Evolutionary conservation across 768 basidiomycete genomes (phyloP).

Genomic region (Leucocoprinus sp.): DNA sequence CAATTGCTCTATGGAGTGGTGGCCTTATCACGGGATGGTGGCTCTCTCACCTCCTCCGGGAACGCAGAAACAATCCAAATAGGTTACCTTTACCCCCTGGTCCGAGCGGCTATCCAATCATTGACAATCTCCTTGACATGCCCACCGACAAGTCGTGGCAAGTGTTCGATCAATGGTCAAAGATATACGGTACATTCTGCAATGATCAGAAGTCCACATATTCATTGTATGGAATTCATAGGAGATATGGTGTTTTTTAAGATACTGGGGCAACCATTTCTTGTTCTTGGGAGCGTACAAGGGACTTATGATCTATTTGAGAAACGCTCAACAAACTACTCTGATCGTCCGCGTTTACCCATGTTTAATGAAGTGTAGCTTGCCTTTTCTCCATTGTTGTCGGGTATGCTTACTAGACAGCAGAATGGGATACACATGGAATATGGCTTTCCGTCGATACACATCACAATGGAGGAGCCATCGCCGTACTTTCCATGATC

Average conservation of each 20-base stretch:
- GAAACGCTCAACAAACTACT: slow-evolving; percentile 14
- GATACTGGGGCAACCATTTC: slow-evolving; percentile 9
- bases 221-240: too few relatives aligned
- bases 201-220: too few relatives aligned
- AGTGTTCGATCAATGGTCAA: too few relatives aligned
- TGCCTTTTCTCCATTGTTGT: neutral
- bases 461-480: slow-evolving; percentile 34
- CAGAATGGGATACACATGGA: slow-evolving; percentile 26
- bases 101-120: too few relatives aligned
- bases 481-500: slow-evolving; percentile 23
- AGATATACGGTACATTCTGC: too few relatives aligned
- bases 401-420: neutral
- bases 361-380: slow-evolving; percentile 2
- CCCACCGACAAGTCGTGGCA: too few relatives aligned
- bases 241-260: slow-evolving; percentile 11
- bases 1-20: too few relatives aligned
- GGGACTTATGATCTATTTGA: slow-evolving; percentile 16
- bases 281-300: slow-evolving; percentile 11
- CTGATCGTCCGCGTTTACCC: slow-evolving; percentile 18
- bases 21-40: too few relatives aligned
- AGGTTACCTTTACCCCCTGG: too few relatives aligned
- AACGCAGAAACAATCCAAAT: too few relatives aligned
- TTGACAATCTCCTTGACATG: too few relatives aligned
- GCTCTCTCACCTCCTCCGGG: too few relatives aligned
- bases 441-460: slow-evolving; percentile 39